These are phyloP conservation scores for Apiospora hydei DNA, from an alignment of 2,329 filamentous ascomycete species.

Conservation along the genomic window DNA sequence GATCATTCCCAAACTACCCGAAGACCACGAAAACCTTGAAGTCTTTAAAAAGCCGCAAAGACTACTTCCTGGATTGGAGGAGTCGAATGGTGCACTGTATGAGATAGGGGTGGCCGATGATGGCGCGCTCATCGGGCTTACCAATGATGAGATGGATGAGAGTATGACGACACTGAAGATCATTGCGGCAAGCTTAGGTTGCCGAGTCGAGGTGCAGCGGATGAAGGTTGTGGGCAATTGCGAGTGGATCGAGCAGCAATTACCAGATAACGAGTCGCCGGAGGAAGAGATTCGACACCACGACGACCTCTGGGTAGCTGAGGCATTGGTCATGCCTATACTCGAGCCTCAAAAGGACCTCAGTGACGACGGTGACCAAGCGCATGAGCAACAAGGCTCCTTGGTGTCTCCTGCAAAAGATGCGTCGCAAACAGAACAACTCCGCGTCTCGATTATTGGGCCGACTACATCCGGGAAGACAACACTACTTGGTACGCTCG, in stretches of 20 bases:
- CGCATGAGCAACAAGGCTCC: constrained; percentile 23
- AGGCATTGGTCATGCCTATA: constrained; percentile 85
- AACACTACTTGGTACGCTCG: constrained; percentile 85
- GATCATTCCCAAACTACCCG: constrained; percentile 77
- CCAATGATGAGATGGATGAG: constrained; percentile 90
- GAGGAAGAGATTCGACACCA: constrained; percentile 39
- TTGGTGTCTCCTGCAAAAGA: constrained; percentile 46
- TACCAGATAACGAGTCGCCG: constrained; percentile 40
- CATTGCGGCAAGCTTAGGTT: constrained; percentile 94
- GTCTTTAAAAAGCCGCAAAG: constrained; percentile 59
- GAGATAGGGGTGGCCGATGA: constrained; percentile 97
- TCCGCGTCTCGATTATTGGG: constrained; percentile 87
- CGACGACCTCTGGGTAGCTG: constrained; percentile 82
- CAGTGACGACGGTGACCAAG: constrained; percentile 26
- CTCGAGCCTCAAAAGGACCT: constrained; percentile 50
- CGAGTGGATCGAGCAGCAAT: constrained; percentile 67
- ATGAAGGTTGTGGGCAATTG: constrained; percentile 87
- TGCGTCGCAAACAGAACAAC: constrained; percentile 71
- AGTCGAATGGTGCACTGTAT: constrained; percentile 91
- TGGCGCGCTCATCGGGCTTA: constrained; percentile 86
- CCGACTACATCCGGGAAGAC: constrained; percentile 94
- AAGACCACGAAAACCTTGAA: constrained; percentile 59
- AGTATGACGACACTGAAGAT: constrained; percentile 83
- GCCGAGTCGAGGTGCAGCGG: constrained; percentile 80
- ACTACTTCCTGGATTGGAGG: constrained; percentile 81